Percentiles rank a stretch among this genome's conserved stretches.
Evolutionary conservation across 805 yeast genomes (phyloP).

Genomic region (Candida boleticola): DNA sequence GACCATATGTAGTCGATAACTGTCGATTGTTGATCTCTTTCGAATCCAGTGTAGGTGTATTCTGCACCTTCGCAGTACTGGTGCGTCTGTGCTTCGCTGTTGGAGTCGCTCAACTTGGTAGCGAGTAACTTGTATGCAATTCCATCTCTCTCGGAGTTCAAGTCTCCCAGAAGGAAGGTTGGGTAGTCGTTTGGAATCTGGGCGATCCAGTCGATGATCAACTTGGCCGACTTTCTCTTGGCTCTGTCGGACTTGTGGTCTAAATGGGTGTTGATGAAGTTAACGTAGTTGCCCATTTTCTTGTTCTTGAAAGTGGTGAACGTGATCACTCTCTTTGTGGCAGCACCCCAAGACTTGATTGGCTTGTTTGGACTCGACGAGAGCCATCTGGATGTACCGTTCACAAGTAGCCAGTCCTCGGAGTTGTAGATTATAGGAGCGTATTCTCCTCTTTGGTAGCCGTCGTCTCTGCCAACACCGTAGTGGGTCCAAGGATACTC

Average conservation of each 20-base stretch:
- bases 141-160: constrained; percentile 39
- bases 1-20: constrained; percentile 40
- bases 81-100: constrained; percentile 20
- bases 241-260: constrained; percentile 49
- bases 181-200: constrained; percentile 29
- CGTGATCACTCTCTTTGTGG: constrained; percentile 39
- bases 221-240: constrained; percentile 43
- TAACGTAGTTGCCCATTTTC: constrained; percentile 17
- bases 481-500: constrained; percentile 35
- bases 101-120: constrained; percentile 32
- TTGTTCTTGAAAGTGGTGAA: constrained; percentile 26
- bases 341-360: constrained; percentile 41
- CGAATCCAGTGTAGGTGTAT: constrained; percentile 45
- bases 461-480: constrained; percentile 56
- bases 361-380: constrained; percentile 55
- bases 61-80: constrained; percentile 8
- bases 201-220: constrained; percentile 40
- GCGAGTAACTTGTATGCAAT: constrained; percentile 34
- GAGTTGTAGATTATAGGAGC: constrained; percentile 46
- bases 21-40: constrained; percentile 15
- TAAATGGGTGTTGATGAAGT: constrained; percentile 47
- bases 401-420: constrained; percentile 35
- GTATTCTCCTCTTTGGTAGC: constrained; percentile 47
- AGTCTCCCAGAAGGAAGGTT: constrained; percentile 40
- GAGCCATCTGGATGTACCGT: constrained; percentile 50